A percentile compares a stretch with the other conserved stretches of the same genome.
Evolutionary conservation across 1,284 basidiomycete genomes (phyloP).

Genomic region (Calocybe gambosa): DNA sequence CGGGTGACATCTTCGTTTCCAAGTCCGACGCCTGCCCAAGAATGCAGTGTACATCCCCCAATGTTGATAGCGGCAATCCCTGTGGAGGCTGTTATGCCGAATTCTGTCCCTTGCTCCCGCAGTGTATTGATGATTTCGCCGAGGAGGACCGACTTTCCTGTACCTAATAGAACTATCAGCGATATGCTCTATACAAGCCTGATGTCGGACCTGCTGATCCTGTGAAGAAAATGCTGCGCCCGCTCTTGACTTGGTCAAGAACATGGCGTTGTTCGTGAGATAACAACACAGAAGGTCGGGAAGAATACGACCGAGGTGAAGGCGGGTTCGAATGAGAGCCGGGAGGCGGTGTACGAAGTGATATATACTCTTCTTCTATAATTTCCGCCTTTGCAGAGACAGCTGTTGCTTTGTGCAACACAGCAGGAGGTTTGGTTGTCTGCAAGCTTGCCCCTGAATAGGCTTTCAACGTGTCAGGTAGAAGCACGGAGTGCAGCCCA

Average conservation of each 20-base stretch:
- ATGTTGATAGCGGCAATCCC: constrained; percentile 92
- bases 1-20: constrained; percentile 25
- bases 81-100: constrained; percentile 30
- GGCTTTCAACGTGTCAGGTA: neutral
- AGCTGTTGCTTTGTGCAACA: neutral
- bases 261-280: constrained; percentile 28
- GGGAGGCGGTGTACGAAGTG: neutral
- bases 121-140: constrained; percentile 67
- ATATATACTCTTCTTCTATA: neutral
- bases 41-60: constrained; percentile 83
- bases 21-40: constrained; percentile 60
- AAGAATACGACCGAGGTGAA: neutral
- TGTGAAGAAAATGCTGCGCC: constrained; percentile 62
- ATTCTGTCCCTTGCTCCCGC: constrained; percentile 19
- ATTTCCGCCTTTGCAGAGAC: neutral
- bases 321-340: neutral
- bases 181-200: neutral
- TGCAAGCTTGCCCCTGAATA: neutral
- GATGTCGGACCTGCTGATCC: constrained; percentile 63
- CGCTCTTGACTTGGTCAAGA: constrained; percentile 22
- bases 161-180: constrained; percentile 9
- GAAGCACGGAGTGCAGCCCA: too few species aligned
- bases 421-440: neutral
- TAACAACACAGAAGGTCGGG: constrained; percentile 8
- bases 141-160: constrained; percentile 77